A percentile compares a stretch with the other conserved stretches of the same genome.
Conservation (phyloP, 2,329 filamentous ascomycete species). For the Nannizziopsis arthrosporioides region DNA sequence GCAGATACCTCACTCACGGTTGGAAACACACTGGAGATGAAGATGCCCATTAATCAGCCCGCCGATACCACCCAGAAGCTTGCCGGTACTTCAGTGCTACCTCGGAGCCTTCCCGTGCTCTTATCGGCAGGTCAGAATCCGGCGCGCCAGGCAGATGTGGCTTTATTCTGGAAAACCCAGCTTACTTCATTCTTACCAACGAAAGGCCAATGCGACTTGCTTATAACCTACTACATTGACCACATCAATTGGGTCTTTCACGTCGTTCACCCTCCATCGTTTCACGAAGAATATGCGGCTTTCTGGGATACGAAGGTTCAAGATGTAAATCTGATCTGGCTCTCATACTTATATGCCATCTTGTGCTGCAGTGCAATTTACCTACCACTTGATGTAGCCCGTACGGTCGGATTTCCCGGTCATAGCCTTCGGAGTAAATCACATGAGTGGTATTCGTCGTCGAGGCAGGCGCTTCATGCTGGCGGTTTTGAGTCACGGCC, state of each 20-base stretch:
- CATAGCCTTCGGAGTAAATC: conserved; percentile 17
- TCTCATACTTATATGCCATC: conserved; percentile 23
- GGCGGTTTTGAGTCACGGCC: conserved; percentile 23
- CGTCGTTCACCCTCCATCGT: conserved; percentile 18
- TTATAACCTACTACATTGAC: conserved; percentile 23
- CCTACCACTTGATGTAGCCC: conserved; percentile 18
- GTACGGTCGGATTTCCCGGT: conserved; percentile 17
- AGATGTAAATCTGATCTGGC: conserved; percentile 24
- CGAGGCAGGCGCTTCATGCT: conserved; percentile 22
- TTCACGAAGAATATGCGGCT: conserved; percentile 19
- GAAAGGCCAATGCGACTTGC: conserved; percentile 19
- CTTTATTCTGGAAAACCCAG: conserved; percentile 18
- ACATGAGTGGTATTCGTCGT: conserved; percentile 22
- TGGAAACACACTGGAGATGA: not conserved
- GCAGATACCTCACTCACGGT: not conserved
- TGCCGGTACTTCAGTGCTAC: conserved; percentile 3
- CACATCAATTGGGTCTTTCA: conserved; percentile 26
- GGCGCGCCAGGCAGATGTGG: conserved; percentile 9
- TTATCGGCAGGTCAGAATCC: conserved; percentile 1
- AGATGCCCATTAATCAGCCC: not conserved
- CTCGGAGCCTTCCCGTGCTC: conserved; percentile 5
- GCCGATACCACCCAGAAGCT: not conserved
- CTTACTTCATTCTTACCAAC: conserved; percentile 16
- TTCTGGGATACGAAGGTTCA: conserved; percentile 21
- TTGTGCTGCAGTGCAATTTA: conserved; percentile 23